Evolutionary conservation across 768 basidiomycete genomes (phyloP), one percentile per base, ranked within the genome.

Genomic region (Boletus subcaerulescens): DNA sequence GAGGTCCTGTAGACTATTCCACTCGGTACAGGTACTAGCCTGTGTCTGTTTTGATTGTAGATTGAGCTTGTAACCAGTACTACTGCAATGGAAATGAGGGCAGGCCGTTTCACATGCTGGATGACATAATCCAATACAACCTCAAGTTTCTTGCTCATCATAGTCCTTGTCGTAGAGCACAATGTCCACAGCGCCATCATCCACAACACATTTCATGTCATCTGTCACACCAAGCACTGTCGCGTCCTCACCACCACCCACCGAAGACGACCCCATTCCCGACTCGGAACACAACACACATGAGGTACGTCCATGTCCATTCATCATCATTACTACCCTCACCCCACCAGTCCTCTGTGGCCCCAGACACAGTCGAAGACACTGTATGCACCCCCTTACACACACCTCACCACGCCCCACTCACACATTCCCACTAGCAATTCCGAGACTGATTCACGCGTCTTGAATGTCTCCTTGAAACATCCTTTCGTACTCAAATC

Each of bases 11-110:
- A 90, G 89, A 91, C 66, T 91, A 91, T 64, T 91, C 89, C 18
- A 91, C 89, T 9, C 80, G 89, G 32, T 87, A 90, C 75, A 80
- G 86, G 60, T 90, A 91, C 71, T 89, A 63, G 45, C 10, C 10
- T 26, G 31, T 48, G 20, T 31, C 5, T 32, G 26, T 2, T 44
- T 40, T 22, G 22, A 2, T 22, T 22, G 22, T 22, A 22, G 22
- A 22, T 22, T 22, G 22, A 22, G 22, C 22, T 22, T 22, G 22
- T 22, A 22, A n/a, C 22, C 3, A 22, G 22, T 22, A 22, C 22
- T 2, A 22, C 3, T 22, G 22, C n/a, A n/a, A n/a, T n/a, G n/a
- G n/a, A 33, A 2, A 44, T 57, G 1, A 70, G 67, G 67, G 69
- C 64, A 39, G 64, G 61, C 46, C 41, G n/a, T 59, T 35, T 65